Percentiles rank a stretch among this genome's conserved stretches.
These are phyloP conservation scores for Pseudozyma sp. DNA, from an alignment of 1,284 basidiomycete genomes.

Conservation along the genomic window DNA sequence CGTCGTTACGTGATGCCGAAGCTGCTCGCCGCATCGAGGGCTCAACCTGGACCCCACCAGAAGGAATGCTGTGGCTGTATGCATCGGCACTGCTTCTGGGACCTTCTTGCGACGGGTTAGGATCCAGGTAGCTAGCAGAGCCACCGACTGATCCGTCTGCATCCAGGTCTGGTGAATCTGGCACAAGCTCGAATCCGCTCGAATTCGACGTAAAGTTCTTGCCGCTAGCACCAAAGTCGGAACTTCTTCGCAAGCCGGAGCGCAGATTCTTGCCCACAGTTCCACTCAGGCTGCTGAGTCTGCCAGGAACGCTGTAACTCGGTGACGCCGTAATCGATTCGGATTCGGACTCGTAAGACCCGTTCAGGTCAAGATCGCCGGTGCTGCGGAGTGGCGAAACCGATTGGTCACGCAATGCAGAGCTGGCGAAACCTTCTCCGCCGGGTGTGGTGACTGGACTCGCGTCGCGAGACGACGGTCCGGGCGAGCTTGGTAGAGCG, in stretches of 20 bases:
- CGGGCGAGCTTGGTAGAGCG: slow-evolving; percentile 7
- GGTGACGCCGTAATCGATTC: neutral
- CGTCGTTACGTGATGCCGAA: neutral
- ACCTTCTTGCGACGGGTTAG: neutral
- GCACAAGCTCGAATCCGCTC: slow-evolving; percentile 28
- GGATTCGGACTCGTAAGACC: neutral
- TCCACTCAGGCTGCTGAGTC: slow-evolving; percentile 38
- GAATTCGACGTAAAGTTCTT: slow-evolving; percentile 12
- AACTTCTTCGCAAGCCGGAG: slow-evolving; percentile 18
- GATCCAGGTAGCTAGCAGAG: neutral
- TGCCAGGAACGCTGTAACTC: slow-evolving; percentile 22
- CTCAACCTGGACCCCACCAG: neutral
- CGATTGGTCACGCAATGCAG: neutral
- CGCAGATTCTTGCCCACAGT: slow-evolving; percentile 27
- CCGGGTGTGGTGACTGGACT: neutral
- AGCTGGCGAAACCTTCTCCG: slow-evolving; percentile 1
- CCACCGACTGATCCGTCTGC: neutral
- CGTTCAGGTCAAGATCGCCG: neutral
- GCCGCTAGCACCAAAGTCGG: slow-evolving; percentile 1
- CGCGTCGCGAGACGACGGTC: neutral
- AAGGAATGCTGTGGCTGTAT: slow-evolving; percentile 6
- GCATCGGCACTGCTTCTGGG: slow-evolving; percentile 38
- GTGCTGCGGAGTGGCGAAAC: slow-evolving; percentile 4
- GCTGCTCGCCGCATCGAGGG: neutral
- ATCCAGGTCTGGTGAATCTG: slow-evolving; percentile 13